Evolutionary conservation across 495 filamentous ascomycete species (phyloP).

Genomic region (Trichoderma reesei): DNA sequence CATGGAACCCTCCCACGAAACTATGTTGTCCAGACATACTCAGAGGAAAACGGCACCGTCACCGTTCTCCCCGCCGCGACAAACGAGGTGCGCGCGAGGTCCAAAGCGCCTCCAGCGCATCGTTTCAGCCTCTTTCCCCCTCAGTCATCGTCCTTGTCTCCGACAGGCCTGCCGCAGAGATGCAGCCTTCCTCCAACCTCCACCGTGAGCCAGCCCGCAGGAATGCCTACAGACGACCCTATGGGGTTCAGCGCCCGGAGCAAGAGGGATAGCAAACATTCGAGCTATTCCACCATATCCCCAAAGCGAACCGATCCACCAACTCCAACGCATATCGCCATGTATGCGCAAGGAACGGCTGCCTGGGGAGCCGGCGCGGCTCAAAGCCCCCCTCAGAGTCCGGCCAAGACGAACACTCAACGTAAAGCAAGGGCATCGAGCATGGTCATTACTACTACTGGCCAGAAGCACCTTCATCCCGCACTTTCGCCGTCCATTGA

Average conservation of each 20-base stretch:
- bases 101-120: neutral
- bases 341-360: neutral
- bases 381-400: neutral
- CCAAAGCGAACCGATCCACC: neutral
- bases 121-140: neutral
- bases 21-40: slow-evolving; percentile 4
- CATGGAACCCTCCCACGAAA: neutral
- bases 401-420: neutral
- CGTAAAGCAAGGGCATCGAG: neutral
- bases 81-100: slow-evolving; percentile 11
- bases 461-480: neutral
- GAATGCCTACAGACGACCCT: neutral
- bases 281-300: neutral
- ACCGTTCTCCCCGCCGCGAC: slow-evolving; percentile 19
- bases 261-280: neutral
- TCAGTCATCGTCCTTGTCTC: slow-evolving; percentile 18
- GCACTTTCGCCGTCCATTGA: neutral
- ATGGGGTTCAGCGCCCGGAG: neutral
- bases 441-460: neutral
- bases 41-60: slow-evolving; percentile 13
- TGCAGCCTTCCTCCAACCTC: neutral
- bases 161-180: neutral
- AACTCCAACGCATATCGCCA: too few species aligned
- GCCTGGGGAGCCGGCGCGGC: too few species aligned
- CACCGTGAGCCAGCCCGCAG: neutral